A percentile compares a stretch with the other conserved stretches of the same genome.
These are phyloP conservation scores for Cercospora brassicicola DNA, from an alignment of 2,329 filamentous ascomycete species.

Conservation along the genomic window DNA sequence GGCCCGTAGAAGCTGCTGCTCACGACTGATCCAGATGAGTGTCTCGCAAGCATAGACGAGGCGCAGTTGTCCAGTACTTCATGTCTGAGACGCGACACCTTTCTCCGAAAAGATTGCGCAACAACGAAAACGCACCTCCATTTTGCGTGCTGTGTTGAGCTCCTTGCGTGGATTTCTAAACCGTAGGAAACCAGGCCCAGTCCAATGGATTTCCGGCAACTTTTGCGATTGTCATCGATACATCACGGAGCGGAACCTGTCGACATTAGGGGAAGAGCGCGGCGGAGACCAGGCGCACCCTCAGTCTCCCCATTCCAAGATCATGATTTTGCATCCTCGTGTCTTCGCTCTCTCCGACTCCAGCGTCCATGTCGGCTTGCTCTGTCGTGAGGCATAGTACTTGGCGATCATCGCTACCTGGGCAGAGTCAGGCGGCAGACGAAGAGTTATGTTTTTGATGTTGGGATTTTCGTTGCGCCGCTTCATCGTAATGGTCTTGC, in stretches of 20 bases:
- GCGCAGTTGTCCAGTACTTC: background rate
- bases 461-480: background rate
- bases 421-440: background rate
- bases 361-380: background rate
- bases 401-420: background rate
- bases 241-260: background rate
- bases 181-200: background rate
- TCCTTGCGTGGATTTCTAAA: no score
- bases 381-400: background rate
- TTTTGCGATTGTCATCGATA: background rate
- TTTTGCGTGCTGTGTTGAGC: no score
- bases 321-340: background rate
- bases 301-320: background rate
- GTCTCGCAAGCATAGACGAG: background rate
- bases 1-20: background rate
- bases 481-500: background rate
- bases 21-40: background rate
- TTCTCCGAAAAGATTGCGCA: background rate
- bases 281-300: background rate
- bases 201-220: background rate
- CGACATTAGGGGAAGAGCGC: background rate
- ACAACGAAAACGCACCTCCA: background rate
- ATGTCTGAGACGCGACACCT: background rate
- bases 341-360: background rate
- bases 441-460: background rate